Percentiles rank a stretch among this genome's conserved stretches.
These are phyloP conservation scores for Coniochaeta sp. DNA, from an alignment of 2,329 filamentous ascomycete genomes.

Conservation along the genomic window DNA sequence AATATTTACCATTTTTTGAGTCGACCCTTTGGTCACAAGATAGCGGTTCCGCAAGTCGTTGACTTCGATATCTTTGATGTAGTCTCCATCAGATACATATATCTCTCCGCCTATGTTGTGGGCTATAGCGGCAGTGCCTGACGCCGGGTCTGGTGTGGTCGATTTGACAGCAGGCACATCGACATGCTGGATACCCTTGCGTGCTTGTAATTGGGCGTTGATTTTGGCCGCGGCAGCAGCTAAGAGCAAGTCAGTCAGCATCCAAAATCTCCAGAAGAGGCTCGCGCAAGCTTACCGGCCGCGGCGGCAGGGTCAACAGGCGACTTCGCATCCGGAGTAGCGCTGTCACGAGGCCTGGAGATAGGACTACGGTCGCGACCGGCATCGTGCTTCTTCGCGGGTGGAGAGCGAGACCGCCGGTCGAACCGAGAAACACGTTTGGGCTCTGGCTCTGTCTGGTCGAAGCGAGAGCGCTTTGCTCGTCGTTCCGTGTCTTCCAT, in stretches of 20 bases:
- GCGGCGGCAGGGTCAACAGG: slow-evolving; percentile 65
- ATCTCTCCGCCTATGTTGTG: slow-evolving; percentile 73
- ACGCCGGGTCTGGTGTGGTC: slow-evolving; percentile 36
- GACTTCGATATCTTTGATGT: slow-evolving; percentile 98
- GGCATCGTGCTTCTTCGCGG: slow-evolving; percentile 57
- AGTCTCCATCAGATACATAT: slow-evolving; percentile 94
- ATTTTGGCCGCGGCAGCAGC: slow-evolving; percentile 86
- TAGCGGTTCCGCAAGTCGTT: slow-evolving; percentile 97
- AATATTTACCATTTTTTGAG: slow-evolving; percentile 99
- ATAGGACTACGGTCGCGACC: slow-evolving; percentile 77
- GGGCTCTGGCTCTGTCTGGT: slow-evolving; percentile 79
- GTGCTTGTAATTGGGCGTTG: slow-evolving; percentile 74
- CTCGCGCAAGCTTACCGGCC: slow-evolving; percentile 52
- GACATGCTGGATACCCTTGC: slow-evolving; percentile 84
- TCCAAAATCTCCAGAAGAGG: not conserved
- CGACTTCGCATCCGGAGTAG: slow-evolving; percentile 37
- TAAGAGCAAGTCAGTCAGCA: slow-evolving; percentile 25
- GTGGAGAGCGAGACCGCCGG: slow-evolving; percentile 80
- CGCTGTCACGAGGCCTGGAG: slow-evolving; percentile 30
- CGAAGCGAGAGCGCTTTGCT: slow-evolving; percentile 88
- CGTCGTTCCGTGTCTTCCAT: slow-evolving; percentile 77
- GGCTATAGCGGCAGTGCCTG: slow-evolving; percentile 24
- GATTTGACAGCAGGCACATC: slow-evolving; percentile 77
- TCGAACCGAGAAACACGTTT: slow-evolving; percentile 77
- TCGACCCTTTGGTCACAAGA: slow-evolving; percentile 91